phyloP scores from a whole-genome alignment of 495 filamentous ascomycete species.

The Penicillium samsonianum region DNA sequence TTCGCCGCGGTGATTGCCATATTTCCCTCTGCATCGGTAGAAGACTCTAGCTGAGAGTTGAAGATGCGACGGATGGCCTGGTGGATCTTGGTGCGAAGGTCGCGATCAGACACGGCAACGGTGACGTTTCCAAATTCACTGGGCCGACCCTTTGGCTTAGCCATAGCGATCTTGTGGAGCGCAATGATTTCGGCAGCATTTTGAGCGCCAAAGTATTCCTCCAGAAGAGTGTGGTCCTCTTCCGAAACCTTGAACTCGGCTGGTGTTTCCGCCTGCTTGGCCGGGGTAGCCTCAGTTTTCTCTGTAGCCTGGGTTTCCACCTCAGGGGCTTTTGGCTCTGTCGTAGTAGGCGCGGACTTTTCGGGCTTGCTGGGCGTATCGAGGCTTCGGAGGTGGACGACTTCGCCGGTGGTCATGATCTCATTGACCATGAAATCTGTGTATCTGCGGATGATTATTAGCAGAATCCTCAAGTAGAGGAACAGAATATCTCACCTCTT shows the following conservation, averaged over 20 bases:
- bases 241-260: slow-evolving; percentile 42
- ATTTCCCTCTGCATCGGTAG: slow-evolving; percentile 56
- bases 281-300: slow-evolving; percentile 8
- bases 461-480: background rate
- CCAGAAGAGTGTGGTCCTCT: slow-evolving; percentile 49
- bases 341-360: slow-evolving; percentile 5
- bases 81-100: slow-evolving; percentile 64
- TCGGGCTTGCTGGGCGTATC: slow-evolving; percentile 23
- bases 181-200: slow-evolving; percentile 40
- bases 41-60: slow-evolving; percentile 63
- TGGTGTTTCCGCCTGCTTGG: slow-evolving; percentile 14
- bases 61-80: slow-evolving; percentile 68
- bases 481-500: slow-evolving; percentile 47
- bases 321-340: slow-evolving; percentile 5
- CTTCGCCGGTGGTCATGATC: slow-evolving; percentile 74
- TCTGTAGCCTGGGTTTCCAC: slow-evolving; percentile 2
- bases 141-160: slow-evolving; percentile 40
- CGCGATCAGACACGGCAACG: slow-evolving; percentile 55
- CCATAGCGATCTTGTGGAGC: slow-evolving; percentile 48
- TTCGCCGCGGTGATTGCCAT: slow-evolving; percentile 59
- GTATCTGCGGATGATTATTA: slow-evolving; percentile 56
- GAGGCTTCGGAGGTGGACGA: slow-evolving; percentile 68
- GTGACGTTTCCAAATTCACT: slow-evolving; percentile 47
- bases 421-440: slow-evolving; percentile 97
- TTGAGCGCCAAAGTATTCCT: slow-evolving; percentile 46